Percentiles rank a stretch among this genome's conserved stretches.
Conservation (phyloP, 2,329 filamentous ascomycete genomes). For the Pseudocercospora macadamiae region DNA sequence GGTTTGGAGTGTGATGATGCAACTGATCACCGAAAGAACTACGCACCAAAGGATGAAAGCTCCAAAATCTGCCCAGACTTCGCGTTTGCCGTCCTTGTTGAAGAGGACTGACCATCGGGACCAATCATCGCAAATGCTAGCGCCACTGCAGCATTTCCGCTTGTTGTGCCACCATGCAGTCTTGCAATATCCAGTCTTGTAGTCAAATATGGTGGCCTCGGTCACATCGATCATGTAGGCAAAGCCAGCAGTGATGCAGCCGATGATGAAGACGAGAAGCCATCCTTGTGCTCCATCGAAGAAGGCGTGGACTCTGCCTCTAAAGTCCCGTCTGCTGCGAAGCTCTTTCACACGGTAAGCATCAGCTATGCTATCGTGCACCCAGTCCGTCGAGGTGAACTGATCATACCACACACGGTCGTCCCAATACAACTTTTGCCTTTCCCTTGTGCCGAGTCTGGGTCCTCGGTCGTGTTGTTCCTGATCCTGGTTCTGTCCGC, state of each 20-base stretch:
- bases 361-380: constrained; percentile 95
- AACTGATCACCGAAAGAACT: constrained; percentile 70
- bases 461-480: constrained; percentile 10
- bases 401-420: constrained; percentile 98
- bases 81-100: constrained; percentile 51
- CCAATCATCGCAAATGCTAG: constrained; percentile 62
- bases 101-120: constrained; percentile 65
- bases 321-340: constrained; percentile 78
- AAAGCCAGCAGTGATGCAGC: constrained; percentile 78
- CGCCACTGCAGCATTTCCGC: constrained; percentile 65
- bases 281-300: constrained; percentile 92
- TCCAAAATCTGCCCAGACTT: constrained; percentile 72
- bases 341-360: constrained; percentile 85
- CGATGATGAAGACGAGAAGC: constrained; percentile 89
- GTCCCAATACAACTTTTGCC: constrained; percentile 69
- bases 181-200: constrained; percentile 85
- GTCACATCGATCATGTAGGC: constrained; percentile 89
- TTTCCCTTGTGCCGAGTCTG: constrained; percentile 61
- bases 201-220: constrained; percentile 83
- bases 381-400: constrained; percentile 97
- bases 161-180: constrained; percentile 71
- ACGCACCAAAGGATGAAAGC: constrained; percentile 76
- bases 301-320: constrained; percentile 73
- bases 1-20: constrained; percentile 81
- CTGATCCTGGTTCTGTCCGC: constrained; percentile 22